Evolutionary conservation across 306 rosid genomes (phyloP).

Genomic region (Neltuma alba): DNA sequence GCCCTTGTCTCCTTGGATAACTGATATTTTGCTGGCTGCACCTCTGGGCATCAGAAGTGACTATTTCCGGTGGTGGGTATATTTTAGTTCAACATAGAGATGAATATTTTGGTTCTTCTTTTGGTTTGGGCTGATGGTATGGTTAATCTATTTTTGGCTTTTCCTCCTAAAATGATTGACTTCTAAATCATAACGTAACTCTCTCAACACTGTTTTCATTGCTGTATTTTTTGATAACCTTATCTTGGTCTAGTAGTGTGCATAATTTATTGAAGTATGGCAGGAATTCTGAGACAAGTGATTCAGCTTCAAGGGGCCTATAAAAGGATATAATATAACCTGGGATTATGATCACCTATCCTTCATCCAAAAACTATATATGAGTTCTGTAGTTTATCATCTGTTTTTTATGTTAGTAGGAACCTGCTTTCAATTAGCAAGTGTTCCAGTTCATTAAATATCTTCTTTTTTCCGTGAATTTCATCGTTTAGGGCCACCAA

Average conservation of each 20-base stretch:
- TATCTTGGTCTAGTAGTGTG: not conserved
- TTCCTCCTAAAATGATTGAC: not conserved
- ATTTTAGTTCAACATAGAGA: not conserved
- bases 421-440: not conserved
- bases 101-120: not conserved
- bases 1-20: constrained; percentile 97
- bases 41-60: constrained; percentile 95
- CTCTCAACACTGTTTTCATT: not conserved
- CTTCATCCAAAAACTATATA: not conserved
- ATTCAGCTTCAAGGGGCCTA: not conserved
- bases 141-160: constrained; percentile 3
- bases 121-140: constrained; percentile 1
- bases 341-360: not conserved
- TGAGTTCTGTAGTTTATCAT: not conserved
- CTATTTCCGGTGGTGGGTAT: constrained; percentile 92
- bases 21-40: constrained; percentile 89
- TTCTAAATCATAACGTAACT: not conserved
- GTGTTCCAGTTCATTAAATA: not conserved
- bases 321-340: not conserved
- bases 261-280: not conserved
- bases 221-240: not conserved
- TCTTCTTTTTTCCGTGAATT: not conserved
- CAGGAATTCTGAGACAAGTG: not conserved
- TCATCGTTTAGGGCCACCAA: not conserved
- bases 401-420: not conserved